Evolutionary conservation across 257 asterid species (phyloP), one percentile per base, ranked within the genome.

Genomic region (Ophiorrhiza pumila): DNA sequence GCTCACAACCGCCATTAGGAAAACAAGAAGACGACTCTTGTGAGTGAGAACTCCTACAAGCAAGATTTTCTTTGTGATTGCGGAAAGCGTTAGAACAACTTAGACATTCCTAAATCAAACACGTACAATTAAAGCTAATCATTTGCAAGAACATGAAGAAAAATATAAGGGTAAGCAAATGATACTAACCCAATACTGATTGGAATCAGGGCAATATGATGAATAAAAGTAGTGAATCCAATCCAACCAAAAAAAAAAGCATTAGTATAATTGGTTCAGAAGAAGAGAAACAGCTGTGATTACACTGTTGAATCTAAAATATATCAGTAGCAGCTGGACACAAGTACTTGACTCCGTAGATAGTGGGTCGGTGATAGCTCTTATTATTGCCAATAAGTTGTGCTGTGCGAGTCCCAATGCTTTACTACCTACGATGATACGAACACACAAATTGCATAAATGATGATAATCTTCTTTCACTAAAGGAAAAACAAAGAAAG

Each of bases 361-460:
- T 55, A 27, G 53, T 57, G 75, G 75, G 79, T 68, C 70, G 74
- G 79, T 75, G 56, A 35, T 23, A 2, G 11, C n/a, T n/a, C 46
- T 15, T 46, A 9, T 47, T 32, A 42, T 74, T 66, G 34, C 31
- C 35, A 17, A 39, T 34, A 43, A 31, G 27, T 52, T 1, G 12
- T n/a, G n/a, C n/a, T 71, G 7, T 39, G 65, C 7, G 8, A 34
- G 31, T 42, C 50, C 59, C 27, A 27, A 45, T 18, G n/a, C n/a
- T n/a, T n/a, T n/a, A n/a, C n/a, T n/a, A n/a, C n/a, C n/a, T n/a
- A n/a, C n/a, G n/a, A n/a, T n/a, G n/a, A n/a, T n/a, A n/a, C n/a
- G n/a, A n/a, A n/a, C n/a, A n/a, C n/a, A n/a, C n/a, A n/a, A n/a
- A n/a, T n/a, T n/a, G n/a, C n/a, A n/a, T n/a, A n/a, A n/a, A n/a